These are phyloP conservation scores for Phytopythium sindhum DNA, from an alignment of 352 stramenopile genomes.

Conservation along the genomic window DNA sequence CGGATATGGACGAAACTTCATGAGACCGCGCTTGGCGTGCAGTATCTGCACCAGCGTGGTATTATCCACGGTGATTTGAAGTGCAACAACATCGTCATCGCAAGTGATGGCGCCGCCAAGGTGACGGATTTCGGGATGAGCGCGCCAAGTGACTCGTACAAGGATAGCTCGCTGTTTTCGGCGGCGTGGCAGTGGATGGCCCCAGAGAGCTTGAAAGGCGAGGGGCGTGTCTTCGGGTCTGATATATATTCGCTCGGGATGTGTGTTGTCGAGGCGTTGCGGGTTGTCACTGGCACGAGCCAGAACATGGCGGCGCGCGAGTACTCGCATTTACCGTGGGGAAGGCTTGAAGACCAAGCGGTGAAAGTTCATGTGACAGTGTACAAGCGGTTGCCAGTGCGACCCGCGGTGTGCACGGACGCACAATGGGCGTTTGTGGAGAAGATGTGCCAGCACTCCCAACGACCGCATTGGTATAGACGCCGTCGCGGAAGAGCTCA, in stretches of 20 bases:
- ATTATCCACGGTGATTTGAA: not conserved
- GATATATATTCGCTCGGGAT: not conserved
- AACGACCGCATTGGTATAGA: not conserved
- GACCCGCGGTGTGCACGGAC: not conserved
- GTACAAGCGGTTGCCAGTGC: not conserved
- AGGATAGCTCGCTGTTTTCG: not conserved
- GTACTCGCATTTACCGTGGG: not conserved
- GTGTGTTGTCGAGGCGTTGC: not conserved
- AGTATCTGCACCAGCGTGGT: constrained; percentile 12
- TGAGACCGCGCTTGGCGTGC: constrained; percentile 10
- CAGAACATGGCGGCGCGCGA: not conserved
- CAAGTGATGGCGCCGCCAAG: constrained; percentile 8
- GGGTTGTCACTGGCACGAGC: not conserved
- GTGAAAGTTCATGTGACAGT: not conserved
- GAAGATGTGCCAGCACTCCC: not conserved
- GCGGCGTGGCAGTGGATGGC: not conserved
- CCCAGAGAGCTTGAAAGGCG: not conserved
- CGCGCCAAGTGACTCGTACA: not conserved
- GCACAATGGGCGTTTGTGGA: not conserved
- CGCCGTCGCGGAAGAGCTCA: not conserved
- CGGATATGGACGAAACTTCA: constrained; percentile 1
- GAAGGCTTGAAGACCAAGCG: not conserved
- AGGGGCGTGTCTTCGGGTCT: not conserved
- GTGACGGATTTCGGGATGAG: constrained; percentile 1
- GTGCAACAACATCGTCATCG: constrained; percentile 11